Evolutionary conservation across 495 filamentous ascomycete species (phyloP).

Genomic region (Gamarada debralockiae): DNA sequence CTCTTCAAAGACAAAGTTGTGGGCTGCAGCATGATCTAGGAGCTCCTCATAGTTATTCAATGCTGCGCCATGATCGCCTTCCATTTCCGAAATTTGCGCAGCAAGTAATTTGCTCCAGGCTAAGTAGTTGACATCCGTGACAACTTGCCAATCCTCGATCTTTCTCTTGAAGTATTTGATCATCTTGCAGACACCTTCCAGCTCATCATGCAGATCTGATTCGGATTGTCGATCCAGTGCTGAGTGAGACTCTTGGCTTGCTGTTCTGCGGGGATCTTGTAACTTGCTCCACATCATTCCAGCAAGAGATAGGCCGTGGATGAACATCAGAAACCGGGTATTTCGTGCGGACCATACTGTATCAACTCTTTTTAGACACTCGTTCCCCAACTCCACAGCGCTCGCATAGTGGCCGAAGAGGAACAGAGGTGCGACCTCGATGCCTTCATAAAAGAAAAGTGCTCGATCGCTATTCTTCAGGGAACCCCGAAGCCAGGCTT

Average conservation of each 20-base stretch:
- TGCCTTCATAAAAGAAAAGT: constrained; percentile 66
- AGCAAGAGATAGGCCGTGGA: constrained; percentile 65
- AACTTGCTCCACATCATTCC: constrained; percentile 59
- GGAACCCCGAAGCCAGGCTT: constrained; percentile 45
- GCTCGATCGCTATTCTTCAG: constrained; percentile 39
- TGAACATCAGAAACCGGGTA: constrained; percentile 58
- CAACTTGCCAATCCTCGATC: constrained; percentile 62
- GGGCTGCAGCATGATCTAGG: constrained; percentile 74
- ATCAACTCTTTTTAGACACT: constrained; percentile 52
- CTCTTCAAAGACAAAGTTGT: constrained; percentile 76
- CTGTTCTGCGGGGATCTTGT: constrained; percentile 34
- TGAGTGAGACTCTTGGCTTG: constrained; percentile 8
- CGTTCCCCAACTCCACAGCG: constrained; percentile 62
- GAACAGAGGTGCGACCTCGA: constrained; percentile 69
- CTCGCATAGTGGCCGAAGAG: constrained; percentile 70
- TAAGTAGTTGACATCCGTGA: constrained; percentile 76
- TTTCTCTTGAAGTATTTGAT: constrained; percentile 52
- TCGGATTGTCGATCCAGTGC: not conserved
- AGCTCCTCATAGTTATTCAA: constrained; percentile 69
- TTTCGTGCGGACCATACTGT: constrained; percentile 72
- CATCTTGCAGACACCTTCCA: constrained; percentile 50
- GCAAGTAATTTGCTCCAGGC: constrained; percentile 73
- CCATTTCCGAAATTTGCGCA: constrained; percentile 66
- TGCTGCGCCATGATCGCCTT: constrained; percentile 54
- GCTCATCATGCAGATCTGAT: constrained; percentile 44